Conservation (phyloP, 169 alveolate genomes). For the Eimeria nieschulzi region DNA sequence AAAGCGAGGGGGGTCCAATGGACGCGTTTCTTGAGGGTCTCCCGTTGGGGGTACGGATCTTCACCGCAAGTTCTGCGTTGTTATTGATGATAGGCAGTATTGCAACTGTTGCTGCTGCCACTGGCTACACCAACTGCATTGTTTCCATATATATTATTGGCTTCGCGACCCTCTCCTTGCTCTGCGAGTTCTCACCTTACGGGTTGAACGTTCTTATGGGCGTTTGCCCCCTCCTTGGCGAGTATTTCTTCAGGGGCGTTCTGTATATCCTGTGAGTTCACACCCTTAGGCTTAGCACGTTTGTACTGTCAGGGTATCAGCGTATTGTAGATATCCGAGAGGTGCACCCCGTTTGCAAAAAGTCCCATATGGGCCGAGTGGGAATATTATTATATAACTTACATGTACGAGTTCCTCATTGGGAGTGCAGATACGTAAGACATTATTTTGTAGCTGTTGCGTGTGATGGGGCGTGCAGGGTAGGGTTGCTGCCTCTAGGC, state of each 20-base stretch:
- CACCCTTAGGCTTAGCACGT: too few relatives aligned
- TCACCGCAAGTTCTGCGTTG: constrained; percentile 64
- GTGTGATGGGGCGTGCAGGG: constrained; percentile 18
- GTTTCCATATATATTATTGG: constrained; percentile 31
- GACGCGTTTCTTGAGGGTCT: constrained; percentile 56
- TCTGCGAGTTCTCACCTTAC: constrained; percentile 71
- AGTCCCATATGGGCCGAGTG: too few relatives aligned
- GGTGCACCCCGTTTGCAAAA: too few relatives aligned
- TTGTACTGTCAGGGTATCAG: too few relatives aligned
- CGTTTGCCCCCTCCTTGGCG: constrained; percentile 71
- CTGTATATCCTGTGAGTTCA: constrained; percentile 63
- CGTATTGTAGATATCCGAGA: too few relatives aligned
- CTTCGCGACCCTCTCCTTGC: constrained; percentile 31
- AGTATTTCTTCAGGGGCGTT: constrained; percentile 68
- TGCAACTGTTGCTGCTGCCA: constrained; percentile 66
- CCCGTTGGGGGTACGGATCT: constrained; percentile 70
- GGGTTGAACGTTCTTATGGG: constrained; percentile 73
- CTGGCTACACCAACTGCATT: constrained; percentile 61
- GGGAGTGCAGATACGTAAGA: too few relatives aligned
- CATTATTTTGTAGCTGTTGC: background rate
- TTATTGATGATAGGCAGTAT: constrained; percentile 37
- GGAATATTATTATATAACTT: too few relatives aligned
- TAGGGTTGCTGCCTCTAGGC: constrained; percentile 71
- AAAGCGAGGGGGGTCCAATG: background rate
- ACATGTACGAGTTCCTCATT: too few relatives aligned